Evolutionary conservation across 2,329 filamentous ascomycete species (phyloP).

Genomic region (Rhinocladiella similis): DNA sequence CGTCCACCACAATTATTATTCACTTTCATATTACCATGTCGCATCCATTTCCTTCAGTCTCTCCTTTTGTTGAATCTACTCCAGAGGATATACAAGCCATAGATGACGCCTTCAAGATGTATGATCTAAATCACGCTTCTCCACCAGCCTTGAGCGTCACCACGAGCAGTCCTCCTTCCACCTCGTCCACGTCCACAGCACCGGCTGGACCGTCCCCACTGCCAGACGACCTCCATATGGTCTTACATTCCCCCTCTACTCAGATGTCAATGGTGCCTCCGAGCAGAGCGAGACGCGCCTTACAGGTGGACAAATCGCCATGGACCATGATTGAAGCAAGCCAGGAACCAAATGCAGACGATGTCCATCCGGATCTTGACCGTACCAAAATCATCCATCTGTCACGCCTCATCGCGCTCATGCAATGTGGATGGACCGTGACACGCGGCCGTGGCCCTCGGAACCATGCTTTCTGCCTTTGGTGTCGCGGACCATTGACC

Average conservation of each 20-base stretch:
- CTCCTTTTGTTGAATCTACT: neutral
- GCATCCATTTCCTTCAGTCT: neutral
- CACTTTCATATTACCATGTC: neutral
- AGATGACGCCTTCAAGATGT: neutral
- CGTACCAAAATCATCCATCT: constrained; percentile 3
- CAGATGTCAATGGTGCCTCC: neutral
- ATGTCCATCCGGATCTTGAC: constrained; percentile 15
- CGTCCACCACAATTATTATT: neutral
- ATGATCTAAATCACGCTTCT: no score
- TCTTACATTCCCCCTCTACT: neutral
- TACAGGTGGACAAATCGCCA: neutral
- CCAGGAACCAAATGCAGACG: constrained; percentile 3
- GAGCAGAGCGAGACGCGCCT: no score
- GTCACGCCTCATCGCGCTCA: constrained; percentile 13
- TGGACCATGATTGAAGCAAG: neutral
- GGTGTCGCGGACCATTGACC: constrained; percentile 16
- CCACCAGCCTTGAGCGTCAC: no score
- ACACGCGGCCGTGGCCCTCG: constrained; percentile 18
- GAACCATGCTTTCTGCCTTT: constrained; percentile 11
- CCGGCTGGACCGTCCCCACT: neutral
- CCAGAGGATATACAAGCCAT: neutral
- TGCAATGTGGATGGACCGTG: constrained; percentile 10
- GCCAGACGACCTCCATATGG: neutral
- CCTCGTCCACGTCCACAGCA: neutral
- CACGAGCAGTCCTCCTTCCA: no score